Conservation (phyloP, 2,329 filamentous ascomycete species). For the Leptographium wingfieldii region DNA sequence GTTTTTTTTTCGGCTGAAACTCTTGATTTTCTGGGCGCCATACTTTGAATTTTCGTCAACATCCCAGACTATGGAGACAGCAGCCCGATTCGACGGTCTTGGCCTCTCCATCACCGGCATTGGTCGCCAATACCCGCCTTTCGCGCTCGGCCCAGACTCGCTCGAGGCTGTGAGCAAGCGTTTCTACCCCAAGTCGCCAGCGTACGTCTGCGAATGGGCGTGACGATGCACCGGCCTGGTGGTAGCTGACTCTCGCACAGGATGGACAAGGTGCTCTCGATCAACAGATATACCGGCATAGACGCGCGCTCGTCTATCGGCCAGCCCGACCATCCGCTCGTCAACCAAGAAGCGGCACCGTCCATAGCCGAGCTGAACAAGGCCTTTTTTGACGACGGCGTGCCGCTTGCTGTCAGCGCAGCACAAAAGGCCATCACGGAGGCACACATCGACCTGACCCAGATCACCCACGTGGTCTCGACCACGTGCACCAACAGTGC, state of each 20-base stretch:
- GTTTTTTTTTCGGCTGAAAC: too few relatives aligned
- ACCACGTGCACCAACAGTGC: conserved; percentile 59
- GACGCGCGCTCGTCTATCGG: conserved; percentile 51
- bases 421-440: conserved; percentile 42
- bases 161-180: conserved; percentile 39
- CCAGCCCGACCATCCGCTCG: conserved; percentile 45
- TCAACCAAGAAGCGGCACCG: conserved; percentile 41
- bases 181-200: conserved; percentile 46
- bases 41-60: too few relatives aligned
- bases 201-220: conserved; percentile 29
- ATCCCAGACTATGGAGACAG: conserved; percentile 25
- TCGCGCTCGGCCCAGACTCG: conserved; percentile 34
- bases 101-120: conserved; percentile 49
- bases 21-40: too few relatives aligned
- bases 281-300: conserved; percentile 54
- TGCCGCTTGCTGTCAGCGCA: conserved; percentile 43
- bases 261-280: conserved; percentile 49
- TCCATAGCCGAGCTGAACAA: conserved; percentile 42
- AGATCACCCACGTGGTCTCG: conserved; percentile 55
- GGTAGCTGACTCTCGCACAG: conserved; percentile 20
- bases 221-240: too few relatives aligned
- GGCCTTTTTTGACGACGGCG: conserved; percentile 42
- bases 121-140: conserved; percentile 47
- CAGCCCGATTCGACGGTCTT: conserved; percentile 33
- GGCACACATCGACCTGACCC: conserved; percentile 32